phyloP scores from a whole-genome alignment of 164 flowering plant species.

The Macadamia tetraphylla region DNA sequence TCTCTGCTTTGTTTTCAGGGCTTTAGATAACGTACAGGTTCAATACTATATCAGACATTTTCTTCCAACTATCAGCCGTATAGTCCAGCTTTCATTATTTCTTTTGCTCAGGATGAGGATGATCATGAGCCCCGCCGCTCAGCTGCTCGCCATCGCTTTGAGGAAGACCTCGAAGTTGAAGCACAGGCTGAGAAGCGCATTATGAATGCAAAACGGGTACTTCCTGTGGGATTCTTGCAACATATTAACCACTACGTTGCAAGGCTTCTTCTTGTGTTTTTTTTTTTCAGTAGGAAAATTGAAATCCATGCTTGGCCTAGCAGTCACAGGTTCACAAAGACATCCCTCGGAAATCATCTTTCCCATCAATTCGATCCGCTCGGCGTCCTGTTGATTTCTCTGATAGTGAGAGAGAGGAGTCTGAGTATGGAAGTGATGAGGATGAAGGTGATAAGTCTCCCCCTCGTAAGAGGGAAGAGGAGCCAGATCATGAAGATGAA shows the following conservation, averaged over 20 bases:
- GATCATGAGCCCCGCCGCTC: constrained; percentile 67
- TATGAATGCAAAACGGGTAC: constrained; percentile 86
- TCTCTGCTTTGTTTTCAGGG: neutral
- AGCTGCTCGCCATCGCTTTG: constrained; percentile 55
- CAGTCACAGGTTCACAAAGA: constrained; percentile 53
- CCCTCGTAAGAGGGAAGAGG: constrained; percentile 45
- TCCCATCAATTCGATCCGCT: constrained; percentile 45
- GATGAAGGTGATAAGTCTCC: constrained; percentile 69
- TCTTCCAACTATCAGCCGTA: too few relatives aligned
- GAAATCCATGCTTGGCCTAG: constrained; percentile 2
- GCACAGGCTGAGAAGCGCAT: constrained; percentile 90
- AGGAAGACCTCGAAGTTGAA: constrained; percentile 85
- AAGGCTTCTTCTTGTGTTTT: neutral
- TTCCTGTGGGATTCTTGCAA: neutral
- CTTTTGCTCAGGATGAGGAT: constrained; percentile 69
- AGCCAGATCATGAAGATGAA: constrained; percentile 55
- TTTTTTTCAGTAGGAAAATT: neutral
- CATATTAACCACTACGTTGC: neutral
- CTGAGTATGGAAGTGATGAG: constrained; percentile 91
- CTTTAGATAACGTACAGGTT: neutral
- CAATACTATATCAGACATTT: neutral
- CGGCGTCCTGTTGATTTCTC: constrained; percentile 57
- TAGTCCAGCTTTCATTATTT: neutral
- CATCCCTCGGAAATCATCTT: constrained; percentile 51
- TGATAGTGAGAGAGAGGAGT: constrained; percentile 90